Evolutionary conservation across 108 stramenopile species (phyloP).

Genomic region (Conticribra weissflogii): DNA sequence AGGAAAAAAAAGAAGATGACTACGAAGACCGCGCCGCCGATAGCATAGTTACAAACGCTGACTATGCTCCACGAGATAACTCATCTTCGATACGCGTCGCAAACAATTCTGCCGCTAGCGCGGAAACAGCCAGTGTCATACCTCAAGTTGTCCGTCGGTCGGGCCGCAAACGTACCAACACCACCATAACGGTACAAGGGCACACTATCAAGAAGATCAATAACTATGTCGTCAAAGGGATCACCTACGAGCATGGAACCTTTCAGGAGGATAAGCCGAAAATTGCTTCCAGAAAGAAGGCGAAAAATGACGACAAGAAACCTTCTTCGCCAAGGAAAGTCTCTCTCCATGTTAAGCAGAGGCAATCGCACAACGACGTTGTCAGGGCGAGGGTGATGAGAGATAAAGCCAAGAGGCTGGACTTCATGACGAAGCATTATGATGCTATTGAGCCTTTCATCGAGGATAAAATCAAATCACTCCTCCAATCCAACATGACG

Average conservation of each 20-base stretch:
- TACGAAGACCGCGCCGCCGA: no score
- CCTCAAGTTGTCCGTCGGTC: no score
- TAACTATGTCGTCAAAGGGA: slow-evolving; percentile 60
- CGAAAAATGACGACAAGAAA: not conserved
- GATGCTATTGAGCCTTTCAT: slow-evolving; percentile 43
- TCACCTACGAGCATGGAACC: slow-evolving; percentile 43
- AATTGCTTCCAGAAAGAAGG: slow-evolving; percentile 33
- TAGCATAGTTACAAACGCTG: no score
- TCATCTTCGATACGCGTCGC: no score
- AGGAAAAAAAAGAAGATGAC: no score
- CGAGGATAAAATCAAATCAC: slow-evolving; percentile 30
- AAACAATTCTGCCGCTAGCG: no score
- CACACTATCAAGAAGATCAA: slow-evolving; percentile 56
- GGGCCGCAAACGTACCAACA: slow-evolving; percentile 48
- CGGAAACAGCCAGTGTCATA: no score
- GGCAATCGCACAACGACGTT: slow-evolving; percentile 35
- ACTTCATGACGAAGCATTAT: slow-evolving; percentile 36
- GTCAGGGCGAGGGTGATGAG: slow-evolving; percentile 22
- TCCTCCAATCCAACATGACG: slow-evolving; percentile 5
- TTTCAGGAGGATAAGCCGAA: slow-evolving; percentile 26
- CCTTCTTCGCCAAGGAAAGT: not conserved
- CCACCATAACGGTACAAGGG: slow-evolving; percentile 57
- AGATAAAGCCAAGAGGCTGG: slow-evolving; percentile 21
- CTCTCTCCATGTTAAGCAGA: slow-evolving; percentile 18
- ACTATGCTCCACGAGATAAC: no score